Conservation (phyloP, 441 rosid genomes). For the Adansonia grandidieri region DNA sequence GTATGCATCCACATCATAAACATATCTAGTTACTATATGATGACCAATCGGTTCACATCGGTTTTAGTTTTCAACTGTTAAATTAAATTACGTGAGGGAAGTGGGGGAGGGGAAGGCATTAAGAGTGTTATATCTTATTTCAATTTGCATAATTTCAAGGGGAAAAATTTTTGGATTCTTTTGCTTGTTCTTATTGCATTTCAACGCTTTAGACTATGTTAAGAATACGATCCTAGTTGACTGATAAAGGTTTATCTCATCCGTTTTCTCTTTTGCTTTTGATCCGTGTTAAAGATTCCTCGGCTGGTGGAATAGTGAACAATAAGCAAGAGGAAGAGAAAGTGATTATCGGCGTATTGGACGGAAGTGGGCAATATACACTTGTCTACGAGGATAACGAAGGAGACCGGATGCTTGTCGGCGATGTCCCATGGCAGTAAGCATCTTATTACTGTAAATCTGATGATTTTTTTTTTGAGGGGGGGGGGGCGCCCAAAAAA, state of each 20-base stretch:
- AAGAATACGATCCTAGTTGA: background rate
- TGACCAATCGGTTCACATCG: too few relatives aligned
- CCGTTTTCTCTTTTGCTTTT: background rate
- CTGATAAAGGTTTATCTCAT: conserved; percentile 16
- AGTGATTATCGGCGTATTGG: conserved; percentile 40
- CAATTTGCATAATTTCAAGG: conserved; percentile 20
- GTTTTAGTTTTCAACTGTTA: background rate
- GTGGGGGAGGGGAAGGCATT: background rate
- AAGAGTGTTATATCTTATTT: background rate
- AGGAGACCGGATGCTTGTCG: conserved; percentile 79
- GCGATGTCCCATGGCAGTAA: conserved; percentile 86
- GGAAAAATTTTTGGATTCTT: conserved; percentile 3
- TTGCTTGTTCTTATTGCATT: conserved; percentile 12
- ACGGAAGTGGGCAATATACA: conserved; percentile 56
- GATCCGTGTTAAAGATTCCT: conserved; percentile 33
- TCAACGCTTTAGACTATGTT: background rate
- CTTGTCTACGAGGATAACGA: conserved; percentile 73
- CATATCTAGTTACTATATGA: background rate
- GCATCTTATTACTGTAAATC: conserved; percentile 46
- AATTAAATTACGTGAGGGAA: background rate
- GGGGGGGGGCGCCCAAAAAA: background rate
- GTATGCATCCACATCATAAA: too few relatives aligned
- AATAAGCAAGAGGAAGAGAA: conserved; percentile 36
- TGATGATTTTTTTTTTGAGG: conserved; percentile 17
- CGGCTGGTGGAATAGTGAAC: conserved; percentile 27